Conservation (phyloP, 2,329 filamentous ascomycete genomes). For the Venturia pyrina region DNA sequence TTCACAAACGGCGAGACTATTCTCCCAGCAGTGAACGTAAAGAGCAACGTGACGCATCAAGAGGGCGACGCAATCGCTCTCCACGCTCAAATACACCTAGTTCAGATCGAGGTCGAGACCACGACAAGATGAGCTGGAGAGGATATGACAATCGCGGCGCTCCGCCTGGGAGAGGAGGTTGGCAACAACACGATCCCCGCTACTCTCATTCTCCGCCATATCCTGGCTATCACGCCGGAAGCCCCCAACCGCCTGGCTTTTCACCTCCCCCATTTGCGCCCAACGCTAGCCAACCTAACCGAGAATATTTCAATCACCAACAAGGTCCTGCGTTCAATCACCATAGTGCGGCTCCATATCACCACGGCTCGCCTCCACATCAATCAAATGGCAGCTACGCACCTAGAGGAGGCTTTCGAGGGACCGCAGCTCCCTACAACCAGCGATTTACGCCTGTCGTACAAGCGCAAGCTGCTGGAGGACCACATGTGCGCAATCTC, state of each 20-base stretch:
- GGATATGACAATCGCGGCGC: conserved; percentile 9
- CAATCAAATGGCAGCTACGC: neutral
- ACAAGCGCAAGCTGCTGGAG: conserved; percentile 44
- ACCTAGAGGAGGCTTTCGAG: conserved; percentile 8
- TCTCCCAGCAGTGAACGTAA: neutral
- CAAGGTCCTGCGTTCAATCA: conserved; percentile 17
- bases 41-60: neutral
- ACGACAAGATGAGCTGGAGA: conserved; percentile 15
- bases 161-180: conserved; percentile 1
- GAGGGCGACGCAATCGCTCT: neutral
- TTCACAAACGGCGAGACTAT: conserved; percentile 1
- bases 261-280: conserved; percentile 46
- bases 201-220: conserved; percentile 52
- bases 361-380: conserved; percentile 1
- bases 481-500: conserved; percentile 50
- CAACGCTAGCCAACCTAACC: conserved; percentile 21
- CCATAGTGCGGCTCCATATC: conserved; percentile 3
- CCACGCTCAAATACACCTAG: neutral
- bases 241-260: conserved; percentile 40
- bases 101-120: conserved; percentile 17
- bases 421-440: neutral
- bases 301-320: conserved; percentile 23
- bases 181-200: conserved; percentile 8
- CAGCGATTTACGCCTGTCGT: conserved; percentile 25
- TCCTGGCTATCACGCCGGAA: conserved; percentile 36